These are phyloP conservation scores for Euphrasia confusa DNA, from an alignment of 257 asterid species.

Conservation along the genomic window DNA sequence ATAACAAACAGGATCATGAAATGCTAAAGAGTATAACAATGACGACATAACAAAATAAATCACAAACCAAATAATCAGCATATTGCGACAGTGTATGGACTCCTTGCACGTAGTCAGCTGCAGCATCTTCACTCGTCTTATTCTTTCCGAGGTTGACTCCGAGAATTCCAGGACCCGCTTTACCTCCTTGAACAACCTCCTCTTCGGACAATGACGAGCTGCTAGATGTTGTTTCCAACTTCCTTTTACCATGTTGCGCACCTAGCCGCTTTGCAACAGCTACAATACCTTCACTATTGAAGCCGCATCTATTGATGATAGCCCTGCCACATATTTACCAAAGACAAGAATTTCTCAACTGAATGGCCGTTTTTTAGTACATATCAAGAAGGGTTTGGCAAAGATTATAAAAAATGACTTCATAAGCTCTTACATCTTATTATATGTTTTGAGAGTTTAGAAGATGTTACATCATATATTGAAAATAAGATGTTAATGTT, in stretches of 20 bases:
- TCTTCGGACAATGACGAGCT: slow-evolving; percentile 61
- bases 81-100: slow-evolving; percentile 96
- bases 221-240: slow-evolving; percentile 66
- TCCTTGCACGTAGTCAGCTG: slow-evolving; percentile 97
- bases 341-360: slow-evolving; percentile 1
- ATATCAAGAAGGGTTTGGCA: neutral
- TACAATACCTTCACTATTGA: slow-evolving; percentile 97
- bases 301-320: slow-evolving; percentile 94
- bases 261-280: slow-evolving; percentile 93
- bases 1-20: neutral
- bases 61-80: slow-evolving; percentile 91
- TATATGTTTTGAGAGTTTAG: neutral
- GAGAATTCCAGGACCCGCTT: slow-evolving; percentile 97
- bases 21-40: neutral
- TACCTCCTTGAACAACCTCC: slow-evolving; percentile 84
- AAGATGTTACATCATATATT: neutral
- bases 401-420: neutral
- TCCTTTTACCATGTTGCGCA: slow-evolving; percentile 97
- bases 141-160: slow-evolving; percentile 98
- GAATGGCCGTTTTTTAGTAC: slow-evolving; percentile 7
- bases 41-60: slow-evolving; percentile 6
- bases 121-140: slow-evolving; percentile 94
- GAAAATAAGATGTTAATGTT: neutral
- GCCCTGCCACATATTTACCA: slow-evolving; percentile 52
- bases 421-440: neutral